Evolutionary conservation across 495 filamentous ascomycete species (phyloP), one percentile per base, ranked within the genome.

Genomic region (Trichocladium uniseriatum): DNA sequence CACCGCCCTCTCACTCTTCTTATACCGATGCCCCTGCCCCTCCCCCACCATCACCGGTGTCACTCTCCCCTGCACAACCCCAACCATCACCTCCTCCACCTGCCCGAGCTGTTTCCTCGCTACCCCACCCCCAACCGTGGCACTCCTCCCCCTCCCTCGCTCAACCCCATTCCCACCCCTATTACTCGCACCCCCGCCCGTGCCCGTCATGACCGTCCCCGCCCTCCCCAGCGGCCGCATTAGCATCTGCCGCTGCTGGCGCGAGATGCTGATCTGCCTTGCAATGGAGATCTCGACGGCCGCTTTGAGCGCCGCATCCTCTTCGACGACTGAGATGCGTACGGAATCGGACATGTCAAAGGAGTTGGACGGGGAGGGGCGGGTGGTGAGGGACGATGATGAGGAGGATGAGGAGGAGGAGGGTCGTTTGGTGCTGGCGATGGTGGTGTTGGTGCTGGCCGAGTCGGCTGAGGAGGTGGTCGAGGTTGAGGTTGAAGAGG

Each of bases 221-320:
- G n/a, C n/a, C n/a, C n/a, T n/a, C n/a, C n/a, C n/a, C n/a, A n/a
- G n/a, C n/a, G n/a, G n/a, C n/a, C n/a, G n/a, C n/a, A n/a, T 10
- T 38, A 81, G 60, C 39, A 80, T 51, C 56, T 70, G 67, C 1
- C 71, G 64, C 63, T 80, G 78, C 56, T 76, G 70, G 31, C 74
- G 57, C 27, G 78, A 79, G 19, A 82, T 68, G 32, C 72, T 77
- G 52, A 82, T 78, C 56, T 80, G 76, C 9, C 79, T 60, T 2
- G 79, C 77, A 50, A 82, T 79, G 15, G 74, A 78, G 39, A 78
- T 64, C 55, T 82, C 76, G 6, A 77, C 76, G 18, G 75, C 66
- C 7, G 65, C 60, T 46, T 69, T 69, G 7, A 75, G 53, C 5
- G 58, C 61, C 13, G 60, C 59, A n/a, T 72, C 60, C 1, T 61